Percentiles rank a stretch among this genome's conserved stretches.
Conservation (phyloP, 371 early-diverging fungal species). For the Conidiobolus incongruus region DNA sequence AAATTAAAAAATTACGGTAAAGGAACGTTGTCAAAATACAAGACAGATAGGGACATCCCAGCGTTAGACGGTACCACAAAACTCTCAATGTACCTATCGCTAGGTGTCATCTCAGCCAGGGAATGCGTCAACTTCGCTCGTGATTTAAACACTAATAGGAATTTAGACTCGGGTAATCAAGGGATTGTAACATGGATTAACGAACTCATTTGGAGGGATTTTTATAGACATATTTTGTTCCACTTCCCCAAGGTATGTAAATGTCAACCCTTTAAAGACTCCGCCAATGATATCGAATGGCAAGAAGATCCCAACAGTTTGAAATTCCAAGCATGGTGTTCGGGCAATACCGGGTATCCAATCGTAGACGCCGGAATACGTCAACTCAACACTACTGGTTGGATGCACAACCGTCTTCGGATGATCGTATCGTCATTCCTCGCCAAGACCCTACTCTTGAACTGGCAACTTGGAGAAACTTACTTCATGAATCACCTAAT, state of each 20-base stretch:
- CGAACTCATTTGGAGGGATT: slow-evolving; percentile 34
- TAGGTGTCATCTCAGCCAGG: slow-evolving; percentile 20
- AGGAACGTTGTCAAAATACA: slow-evolving; percentile 8
- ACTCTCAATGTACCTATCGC: slow-evolving; percentile 12
- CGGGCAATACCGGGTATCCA: slow-evolving; percentile 38
- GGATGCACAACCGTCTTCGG: slow-evolving; percentile 39
- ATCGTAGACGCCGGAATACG: slow-evolving; percentile 39
- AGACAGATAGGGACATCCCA: slow-evolving; percentile 9
- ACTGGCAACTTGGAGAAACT: slow-evolving; percentile 34
- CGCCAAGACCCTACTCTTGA: slow-evolving; percentile 30
- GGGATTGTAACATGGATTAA: slow-evolving; percentile 19
- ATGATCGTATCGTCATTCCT: slow-evolving; percentile 40
- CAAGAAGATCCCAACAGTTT: slow-evolving; percentile 4
- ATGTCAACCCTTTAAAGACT: slow-evolving; percentile 23
- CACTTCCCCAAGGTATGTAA: slow-evolving; percentile 29
- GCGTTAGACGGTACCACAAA: slow-evolving; percentile 7
- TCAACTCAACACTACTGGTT: slow-evolving; percentile 21
- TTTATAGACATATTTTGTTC: slow-evolving; percentile 27
- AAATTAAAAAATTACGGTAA: slow-evolving; percentile 9
- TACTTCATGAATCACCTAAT: slow-evolving; percentile 29
- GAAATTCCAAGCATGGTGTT: slow-evolving; percentile 22
- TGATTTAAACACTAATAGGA: slow-evolving; percentile 11
- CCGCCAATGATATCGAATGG: slow-evolving; percentile 16
- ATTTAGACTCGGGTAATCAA: slow-evolving; percentile 15
- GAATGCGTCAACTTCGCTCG: slow-evolving; percentile 13